phyloP scores from a whole-genome alignment of 148 eudicot genomes.

The Fallopia convolvulus region DNA sequence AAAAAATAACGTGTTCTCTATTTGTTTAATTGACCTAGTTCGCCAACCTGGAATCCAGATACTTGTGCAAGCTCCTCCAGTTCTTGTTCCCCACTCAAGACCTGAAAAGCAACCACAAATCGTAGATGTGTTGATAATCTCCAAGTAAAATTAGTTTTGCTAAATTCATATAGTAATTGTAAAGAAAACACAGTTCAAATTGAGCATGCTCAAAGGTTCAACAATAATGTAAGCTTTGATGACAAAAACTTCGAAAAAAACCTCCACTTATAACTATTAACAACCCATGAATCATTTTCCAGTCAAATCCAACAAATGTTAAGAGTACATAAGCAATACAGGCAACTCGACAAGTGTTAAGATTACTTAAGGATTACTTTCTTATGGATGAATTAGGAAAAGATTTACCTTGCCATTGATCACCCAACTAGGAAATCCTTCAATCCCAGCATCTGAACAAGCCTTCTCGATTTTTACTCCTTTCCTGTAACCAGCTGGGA shows the following conservation, averaged over 20 bases:
- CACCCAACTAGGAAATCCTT: constrained; percentile 90
- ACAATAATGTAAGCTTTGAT: neutral
- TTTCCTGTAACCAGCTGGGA: constrained; percentile 63
- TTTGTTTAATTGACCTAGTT: constrained; percentile 12
- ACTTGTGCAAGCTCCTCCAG: constrained; percentile 51
- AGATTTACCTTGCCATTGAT: constrained; percentile 74
- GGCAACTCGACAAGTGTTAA: neutral
- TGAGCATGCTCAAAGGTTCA: neutral
- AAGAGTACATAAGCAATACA: neutral
- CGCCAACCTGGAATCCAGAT: constrained; percentile 46
- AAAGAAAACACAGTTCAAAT: neutral
- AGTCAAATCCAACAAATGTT: neutral
- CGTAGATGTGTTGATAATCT: neutral
- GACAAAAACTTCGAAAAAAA: neutral
- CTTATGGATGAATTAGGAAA: neutral
- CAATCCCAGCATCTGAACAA: constrained; percentile 51
- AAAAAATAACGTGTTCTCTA: neutral
- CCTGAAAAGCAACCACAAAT: constrained; percentile 29
- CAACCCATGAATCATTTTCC: neutral
- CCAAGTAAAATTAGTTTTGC: neutral
- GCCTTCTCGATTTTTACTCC: constrained; percentile 55
- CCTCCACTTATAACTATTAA: neutral
- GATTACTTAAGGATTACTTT: neutral
- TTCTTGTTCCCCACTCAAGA: constrained; percentile 58
- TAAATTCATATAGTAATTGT: neutral